Percentiles rank a stretch among this genome's conserved stretches.
Conservation (phyloP, 1,284 basidiomycete species). For the Cerioporus squamosus region DNA sequence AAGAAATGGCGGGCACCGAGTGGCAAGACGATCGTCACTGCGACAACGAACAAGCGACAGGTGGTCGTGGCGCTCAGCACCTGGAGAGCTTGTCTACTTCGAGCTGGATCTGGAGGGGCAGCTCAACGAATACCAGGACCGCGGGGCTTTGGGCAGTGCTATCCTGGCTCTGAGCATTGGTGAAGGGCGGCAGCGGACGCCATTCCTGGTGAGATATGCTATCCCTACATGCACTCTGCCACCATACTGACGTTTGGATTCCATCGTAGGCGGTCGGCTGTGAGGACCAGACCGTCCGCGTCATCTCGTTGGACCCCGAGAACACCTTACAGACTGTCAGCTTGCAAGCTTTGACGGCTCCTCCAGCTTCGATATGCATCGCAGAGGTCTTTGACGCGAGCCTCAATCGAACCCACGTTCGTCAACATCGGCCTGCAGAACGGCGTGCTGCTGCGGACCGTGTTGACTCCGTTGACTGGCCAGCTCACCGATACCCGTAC, state of each 20-base stretch:
- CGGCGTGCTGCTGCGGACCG: slow-evolving; percentile 94
- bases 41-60: slow-evolving; percentile 93
- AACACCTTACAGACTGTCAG: slow-evolving; percentile 94
- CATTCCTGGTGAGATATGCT: slow-evolving; percentile 74
- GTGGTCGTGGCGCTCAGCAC: slow-evolving; percentile 93
- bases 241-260: neutral
- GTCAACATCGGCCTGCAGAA: slow-evolving; percentile 98
- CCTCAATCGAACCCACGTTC: slow-evolving; percentile 98
- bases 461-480: slow-evolving; percentile 93
- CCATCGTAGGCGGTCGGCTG: slow-evolving; percentile 87
- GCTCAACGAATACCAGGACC: slow-evolving; percentile 97
- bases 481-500: slow-evolving; percentile 96
- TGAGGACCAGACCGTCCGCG: slow-evolving; percentile 97
- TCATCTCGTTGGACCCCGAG: slow-evolving; percentile 96
- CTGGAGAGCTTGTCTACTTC: slow-evolving; percentile 94
- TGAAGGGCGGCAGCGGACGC: slow-evolving; percentile 91
- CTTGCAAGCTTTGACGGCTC: slow-evolving; percentile 95
- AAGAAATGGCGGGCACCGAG: slow-evolving; percentile 92
- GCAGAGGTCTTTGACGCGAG: slow-evolving; percentile 97
- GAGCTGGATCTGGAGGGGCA: slow-evolving; percentile 96
- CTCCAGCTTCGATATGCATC: slow-evolving; percentile 94
- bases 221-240: too few relatives aligned
- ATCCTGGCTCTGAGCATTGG: slow-evolving; percentile 92
- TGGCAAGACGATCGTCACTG: slow-evolving; percentile 85
- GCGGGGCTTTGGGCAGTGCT: slow-evolving; percentile 95